Evolutionary conservation across 73 alveolate genomes (phyloP).

Genomic region (Stentor coeruleus): DNA sequence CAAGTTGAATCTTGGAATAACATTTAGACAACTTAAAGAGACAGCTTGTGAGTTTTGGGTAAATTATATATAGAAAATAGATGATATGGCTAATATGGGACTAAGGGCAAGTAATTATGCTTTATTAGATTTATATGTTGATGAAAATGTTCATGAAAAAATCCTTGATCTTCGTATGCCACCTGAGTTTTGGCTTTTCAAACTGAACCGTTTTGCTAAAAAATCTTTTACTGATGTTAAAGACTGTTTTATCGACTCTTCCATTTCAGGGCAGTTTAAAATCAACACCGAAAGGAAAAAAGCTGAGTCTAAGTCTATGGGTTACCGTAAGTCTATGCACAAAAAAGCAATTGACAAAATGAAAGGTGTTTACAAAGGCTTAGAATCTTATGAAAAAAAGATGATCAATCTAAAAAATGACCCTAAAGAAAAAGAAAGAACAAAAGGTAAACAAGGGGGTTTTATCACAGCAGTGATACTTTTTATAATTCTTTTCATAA

Average conservation of each 20-base stretch:
- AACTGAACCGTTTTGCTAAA: background rate
- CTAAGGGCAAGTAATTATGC: background rate
- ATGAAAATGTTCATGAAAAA: background rate
- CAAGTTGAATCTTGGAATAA: background rate
- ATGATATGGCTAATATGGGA: background rate
- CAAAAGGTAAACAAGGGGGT: background rate
- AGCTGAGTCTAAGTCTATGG: background rate
- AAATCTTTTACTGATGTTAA: background rate
- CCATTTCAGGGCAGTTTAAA: background rate
- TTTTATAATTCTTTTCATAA: background rate
- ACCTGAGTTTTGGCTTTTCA: slow-evolving; percentile 19
- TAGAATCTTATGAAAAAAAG: background rate
- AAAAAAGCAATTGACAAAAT: background rate
- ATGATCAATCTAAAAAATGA: background rate
- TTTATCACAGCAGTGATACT: background rate
- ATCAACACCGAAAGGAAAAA: background rate
- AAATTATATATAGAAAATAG: slow-evolving; percentile 4
- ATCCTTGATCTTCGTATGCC: background rate
- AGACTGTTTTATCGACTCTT: background rate
- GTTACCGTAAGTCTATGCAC: background rate
- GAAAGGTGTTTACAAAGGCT: background rate
- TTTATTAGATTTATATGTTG: background rate
- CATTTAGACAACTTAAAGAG: background rate
- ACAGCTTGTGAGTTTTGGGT: slow-evolving; percentile 23
- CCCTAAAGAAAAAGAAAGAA: background rate